phyloP scores from a whole-genome alignment of 192 early-diverging fungal species.

The Lobulomyces angularis region DNA sequence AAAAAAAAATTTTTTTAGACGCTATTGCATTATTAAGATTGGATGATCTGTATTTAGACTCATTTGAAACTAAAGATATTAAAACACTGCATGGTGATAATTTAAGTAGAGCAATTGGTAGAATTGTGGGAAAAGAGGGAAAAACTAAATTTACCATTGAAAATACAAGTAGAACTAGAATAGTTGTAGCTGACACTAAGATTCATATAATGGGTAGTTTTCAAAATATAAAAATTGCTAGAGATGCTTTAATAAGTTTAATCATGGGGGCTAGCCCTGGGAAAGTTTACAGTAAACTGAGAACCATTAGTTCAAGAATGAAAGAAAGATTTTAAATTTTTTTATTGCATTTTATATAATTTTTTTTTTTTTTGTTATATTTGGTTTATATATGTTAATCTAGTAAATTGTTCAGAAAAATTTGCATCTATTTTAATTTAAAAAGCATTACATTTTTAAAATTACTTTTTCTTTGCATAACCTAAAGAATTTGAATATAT shows the following conservation, averaged over 20 bases:
- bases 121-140: slow-evolving; percentile 95
- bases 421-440: no score
- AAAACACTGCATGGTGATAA: slow-evolving; percentile 92
- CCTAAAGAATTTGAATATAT: no score
- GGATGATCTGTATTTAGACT: slow-evolving; percentile 92
- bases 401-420: no score
- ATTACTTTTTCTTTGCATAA: no score
- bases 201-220: slow-evolving; percentile 93
- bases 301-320: slow-evolving; percentile 75
- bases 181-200: slow-evolving; percentile 93
- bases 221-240: slow-evolving; percentile 91
- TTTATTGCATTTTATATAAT: not conserved
- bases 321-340: slow-evolving; percentile 80
- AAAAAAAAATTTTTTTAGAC: slow-evolving; percentile 36
- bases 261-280: slow-evolving; percentile 93
- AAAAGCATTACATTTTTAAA: no score
- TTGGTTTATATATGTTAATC: no score
- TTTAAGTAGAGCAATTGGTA: slow-evolving; percentile 90
- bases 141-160: slow-evolving; percentile 97
- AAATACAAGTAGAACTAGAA: slow-evolving; percentile 88
- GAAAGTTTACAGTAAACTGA: slow-evolving; percentile 85
- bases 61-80: slow-evolving; percentile 96
- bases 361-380: not conserved
- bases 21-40: slow-evolving; percentile 85
- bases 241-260: slow-evolving; percentile 79